Conservation (phyloP, 2,329 filamentous ascomycete species). For the Alternaria sp. region DNA sequence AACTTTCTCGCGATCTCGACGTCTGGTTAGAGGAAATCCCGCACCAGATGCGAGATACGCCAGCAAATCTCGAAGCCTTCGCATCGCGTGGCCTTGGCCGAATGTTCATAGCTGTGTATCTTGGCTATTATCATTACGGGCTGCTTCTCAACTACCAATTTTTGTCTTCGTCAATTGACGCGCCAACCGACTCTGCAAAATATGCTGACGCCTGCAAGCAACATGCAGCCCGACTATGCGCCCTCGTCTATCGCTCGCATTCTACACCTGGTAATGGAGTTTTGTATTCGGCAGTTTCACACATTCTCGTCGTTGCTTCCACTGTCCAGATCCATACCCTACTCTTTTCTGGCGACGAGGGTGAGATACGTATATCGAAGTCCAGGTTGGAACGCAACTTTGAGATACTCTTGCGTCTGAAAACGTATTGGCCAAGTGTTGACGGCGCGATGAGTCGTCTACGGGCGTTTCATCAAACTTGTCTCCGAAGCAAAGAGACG, state of each 20-base stretch:
- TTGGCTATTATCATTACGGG: conserved; percentile 37
- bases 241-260: conserved; percentile 33
- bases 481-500: conserved; percentile 36
- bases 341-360: conserved; percentile 32
- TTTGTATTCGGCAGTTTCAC: conserved; percentile 34
- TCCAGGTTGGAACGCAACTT: conserved; percentile 36
- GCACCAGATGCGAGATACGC: conserved; percentile 36
- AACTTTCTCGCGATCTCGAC: conserved; percentile 29
- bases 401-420: conserved; percentile 31
- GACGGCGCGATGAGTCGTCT: conserved; percentile 38
- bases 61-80: conserved; percentile 33
- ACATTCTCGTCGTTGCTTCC: conserved; percentile 36
- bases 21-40: conserved; percentile 32
- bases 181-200: conserved; percentile 18
- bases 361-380: conserved; percentile 32
- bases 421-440: conserved; percentile 36
- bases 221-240: conserved; percentile 33
- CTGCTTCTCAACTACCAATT: conserved; percentile 38
- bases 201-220: conserved; percentile 36
- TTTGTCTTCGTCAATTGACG: conserved; percentile 25
- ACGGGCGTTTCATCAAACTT: conserved; percentile 37
- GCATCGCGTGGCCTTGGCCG: conserved; percentile 32
- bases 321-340: conserved; percentile 37
- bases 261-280: conserved; percentile 31
- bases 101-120: conserved; percentile 35